Base-by-base conservation (phyloP, 2,329 filamentous ascomycete genomes). In the Ramularia endophylla region DNA sequence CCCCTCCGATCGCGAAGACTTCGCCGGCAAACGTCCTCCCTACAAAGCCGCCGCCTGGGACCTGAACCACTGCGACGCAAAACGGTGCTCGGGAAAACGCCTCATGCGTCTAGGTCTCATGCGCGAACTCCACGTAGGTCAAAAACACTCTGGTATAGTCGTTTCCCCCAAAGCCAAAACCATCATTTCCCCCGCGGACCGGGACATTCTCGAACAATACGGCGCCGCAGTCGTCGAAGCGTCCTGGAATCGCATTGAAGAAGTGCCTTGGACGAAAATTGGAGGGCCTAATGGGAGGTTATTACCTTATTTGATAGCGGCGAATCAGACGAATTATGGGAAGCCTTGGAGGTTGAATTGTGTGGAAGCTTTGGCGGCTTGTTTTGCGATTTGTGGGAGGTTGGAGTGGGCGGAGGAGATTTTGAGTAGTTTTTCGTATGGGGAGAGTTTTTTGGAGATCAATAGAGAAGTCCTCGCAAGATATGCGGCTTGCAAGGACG, bases 1-100 rank as follows among this genome's bases (percentile, higher is more conserved):
- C 7, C 51, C 59, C 27, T 49, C 58, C 2, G 55, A 58, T 17
- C 47, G 51, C 34, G 51, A 51, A 37, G 44, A 54, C 30, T 53
- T 52, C 25, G 38, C 52, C 19, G 49, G 49, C 17, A 58, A 58
- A 34, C 48, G 65, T 18, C 68, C 76, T 56, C 50, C 80, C 68
- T 95, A 89, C 76, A 94, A 94, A 68, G 90, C 92, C 36, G 92
- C 90, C 44, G 95, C 90, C 65, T 98, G 92, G 92, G 92, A 98
- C 60, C 75, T 98, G 25, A 90, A 89, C 48, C 92, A 98, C 70
- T 98, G 92, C 71, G 92, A 98, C 60, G 87, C 90, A 7, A 97
- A 95, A 66, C 76, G 90, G 55, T 98, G 92, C 68, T 95, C 89
- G 0, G 92, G 92, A 22, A 98, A 98, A 71, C 82, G 87, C 50